Evolutionary conservation across 768 basidiomycete species (phyloP), one percentile per base, ranked within the genome.

Genomic region (Xerocomellus chrysenteron): DNA sequence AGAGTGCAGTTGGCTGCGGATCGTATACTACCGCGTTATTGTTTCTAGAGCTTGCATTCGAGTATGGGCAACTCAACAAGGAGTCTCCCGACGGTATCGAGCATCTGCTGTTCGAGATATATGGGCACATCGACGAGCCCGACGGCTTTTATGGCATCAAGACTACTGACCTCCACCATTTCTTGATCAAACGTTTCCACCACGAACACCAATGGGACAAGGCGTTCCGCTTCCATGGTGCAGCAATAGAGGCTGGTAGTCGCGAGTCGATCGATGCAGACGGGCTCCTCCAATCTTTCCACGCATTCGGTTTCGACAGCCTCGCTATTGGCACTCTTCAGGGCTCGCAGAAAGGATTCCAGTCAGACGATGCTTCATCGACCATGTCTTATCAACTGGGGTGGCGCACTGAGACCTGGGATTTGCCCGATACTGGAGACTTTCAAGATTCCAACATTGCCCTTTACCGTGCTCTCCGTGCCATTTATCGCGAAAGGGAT

Each of bases 101-200:
- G 61, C 76, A 88, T 55, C 78, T 95, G 26, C 75, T 98, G 21
- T 98, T 94, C 74, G 88, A 89, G 48, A 93, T 98, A 48, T 99
- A 98, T 66, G 85, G 86, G 52, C 89, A 94, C 63, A 94, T 99
- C 57, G 95, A 97, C 65, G 97, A 99, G 69, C 95, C 95, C 0
- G 97, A 99, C 64, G 94, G 97, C 2, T 99, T 99, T 70, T 99
- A 99, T 71, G 94, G 94, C 6, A 94, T 98, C 56, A 80, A 87
- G 58, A 85, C 88, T 8, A 73, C 79, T 33, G 85, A 98, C 66
- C 80, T 91, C n/a, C 81, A 84, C 26, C 80, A 82, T 43, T 90
- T 94, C 54, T 80, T 99, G 36, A 78, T 94, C 50, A 88, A 85
- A 59, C 84, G 92, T 11, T 87, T 96, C 59, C 90, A 92, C 62